Base-by-base conservation (phyloP, 2,329 filamentous ascomycete species). In the Aspergillus alliaceus region DNA sequence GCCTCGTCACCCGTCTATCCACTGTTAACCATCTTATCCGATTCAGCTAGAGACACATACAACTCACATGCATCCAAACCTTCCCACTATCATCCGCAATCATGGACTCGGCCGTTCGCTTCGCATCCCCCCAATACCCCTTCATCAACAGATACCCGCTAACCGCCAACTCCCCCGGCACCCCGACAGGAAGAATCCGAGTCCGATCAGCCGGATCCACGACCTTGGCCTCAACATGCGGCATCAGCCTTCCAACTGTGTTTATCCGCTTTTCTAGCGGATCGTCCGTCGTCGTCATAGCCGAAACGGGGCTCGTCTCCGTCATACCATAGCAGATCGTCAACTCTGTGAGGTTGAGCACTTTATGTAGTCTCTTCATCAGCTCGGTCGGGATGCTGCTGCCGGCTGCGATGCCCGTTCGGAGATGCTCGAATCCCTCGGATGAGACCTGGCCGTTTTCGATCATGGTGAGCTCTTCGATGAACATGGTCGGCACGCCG, bases 321-420 rank as follows among this genome's bases (percentile, higher is more conserved):
- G 93, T 97, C 92, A 96, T 96, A 59, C 93, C 93, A 73, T 97
- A 98, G 79, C 93, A 96, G 62, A 96, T 97, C 0, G 93, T 93
- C 22, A 98, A 77, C 55, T 96, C 90, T 0, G 82, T 84, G 18
- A 98, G 78, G 49, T 95, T 95, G 8, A 98, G 80, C 1, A 79
- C 82, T 24, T 82, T 81, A 72, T 93, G 89, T 6, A 98, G 77
- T 58, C 69, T 78, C 64, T 72, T 76, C 76, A 74, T 96, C 27
- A 97, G 80, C 53, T 90, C 84, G 20, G 88, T 85, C 0, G 95
- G 93, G 1, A 98, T 88, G n/a, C 86, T 90, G 54, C 85, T 90
- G 0, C 95, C 95, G 0, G 93, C 91, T 11, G 90, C 92, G 64
- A 98, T 97, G 29, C 95, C 95, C n/a, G 93, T 98, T 42, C 87